A percentile compares a stretch with the other conserved stretches of the same genome.
Conservation (phyloP, 495 filamentous ascomycete species). For the Astrocystis sublimbata region DNA sequence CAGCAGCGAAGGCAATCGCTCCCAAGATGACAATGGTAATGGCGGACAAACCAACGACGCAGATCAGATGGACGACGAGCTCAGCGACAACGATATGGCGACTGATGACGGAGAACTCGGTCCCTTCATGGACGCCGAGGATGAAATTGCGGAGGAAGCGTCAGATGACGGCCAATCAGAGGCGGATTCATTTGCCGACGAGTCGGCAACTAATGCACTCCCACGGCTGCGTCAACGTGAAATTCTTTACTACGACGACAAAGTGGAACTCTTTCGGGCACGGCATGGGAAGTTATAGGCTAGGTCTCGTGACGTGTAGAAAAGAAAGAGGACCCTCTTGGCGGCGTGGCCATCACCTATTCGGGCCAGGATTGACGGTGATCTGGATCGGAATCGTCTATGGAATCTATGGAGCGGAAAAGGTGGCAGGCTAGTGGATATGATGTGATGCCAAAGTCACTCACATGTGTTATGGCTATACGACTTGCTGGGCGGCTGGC, state of each 20-base stretch:
- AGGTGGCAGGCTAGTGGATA: conserved; percentile 8
- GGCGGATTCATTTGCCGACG: conserved; percentile 53
- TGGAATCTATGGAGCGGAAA: conserved; percentile 5
- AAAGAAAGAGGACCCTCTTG: conserved; percentile 12
- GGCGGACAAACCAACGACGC: conserved; percentile 43
- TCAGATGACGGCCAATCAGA: conserved; percentile 59
- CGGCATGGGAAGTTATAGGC: conserved; percentile 68
- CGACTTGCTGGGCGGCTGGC: neutral
- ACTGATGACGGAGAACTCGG: conserved; percentile 49
- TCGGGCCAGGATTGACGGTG: neutral
- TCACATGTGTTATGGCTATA: neutral
- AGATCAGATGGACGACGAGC: conserved; percentile 42
- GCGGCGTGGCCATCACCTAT: conserved; percentile 13
- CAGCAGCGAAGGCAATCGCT: conserved; percentile 41
- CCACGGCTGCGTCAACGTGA: conserved; percentile 70
- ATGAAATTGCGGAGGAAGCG: conserved; percentile 42
- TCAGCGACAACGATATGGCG: conserved; percentile 50
- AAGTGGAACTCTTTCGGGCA: conserved; percentile 80
- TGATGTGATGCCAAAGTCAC: neutral
- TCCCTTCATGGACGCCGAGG: conserved; percentile 16
- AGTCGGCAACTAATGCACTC: conserved; percentile 44
- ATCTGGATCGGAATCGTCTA: conserved; percentile 1
- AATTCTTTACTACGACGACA: conserved; percentile 89
- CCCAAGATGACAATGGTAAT: conserved; percentile 37
- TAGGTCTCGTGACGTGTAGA: conserved; percentile 12